Evolutionary conservation across 176 grass and related monocot genomes (phyloP).

Genomic region (Musa beccarii): DNA sequence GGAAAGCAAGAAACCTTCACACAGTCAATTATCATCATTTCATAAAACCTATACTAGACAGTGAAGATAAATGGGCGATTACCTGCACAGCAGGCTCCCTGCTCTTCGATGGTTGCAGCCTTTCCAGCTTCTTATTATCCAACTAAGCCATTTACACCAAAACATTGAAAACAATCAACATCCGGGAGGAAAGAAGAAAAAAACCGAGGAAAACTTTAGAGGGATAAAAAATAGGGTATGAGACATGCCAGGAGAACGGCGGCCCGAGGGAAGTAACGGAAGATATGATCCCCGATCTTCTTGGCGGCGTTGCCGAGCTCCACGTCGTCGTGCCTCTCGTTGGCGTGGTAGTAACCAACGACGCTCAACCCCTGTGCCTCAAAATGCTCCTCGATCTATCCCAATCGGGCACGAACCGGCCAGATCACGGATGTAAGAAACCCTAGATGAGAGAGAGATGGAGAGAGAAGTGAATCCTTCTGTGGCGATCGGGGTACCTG

Average conservation of each 20-base stretch:
- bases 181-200: constrained; percentile 9
- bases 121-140: constrained; percentile 75
- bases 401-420: neutral
- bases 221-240: neutral
- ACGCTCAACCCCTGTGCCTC: constrained; percentile 43
- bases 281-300: constrained; percentile 89
- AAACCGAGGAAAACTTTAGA: neutral
- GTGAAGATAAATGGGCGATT: neutral
- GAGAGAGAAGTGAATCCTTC: neutral
- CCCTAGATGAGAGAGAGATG: neutral
- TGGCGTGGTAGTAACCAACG: constrained; percentile 97
- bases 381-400: constrained; percentile 66
- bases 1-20: neutral
- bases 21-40: neutral
- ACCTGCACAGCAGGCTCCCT: constrained; percentile 50
- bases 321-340: constrained; percentile 59
- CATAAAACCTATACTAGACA: neutral
- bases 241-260: constrained; percentile 60
- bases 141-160: constrained; percentile 35
- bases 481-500: constrained; percentile 23
- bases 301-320: constrained; percentile 67
- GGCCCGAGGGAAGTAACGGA: constrained; percentile 80
- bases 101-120: constrained; percentile 36
- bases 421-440: neutral
- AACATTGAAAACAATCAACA: neutral